Conservation (phyloP, 441 rosid genomes). For the Populus hybrid region DNA sequence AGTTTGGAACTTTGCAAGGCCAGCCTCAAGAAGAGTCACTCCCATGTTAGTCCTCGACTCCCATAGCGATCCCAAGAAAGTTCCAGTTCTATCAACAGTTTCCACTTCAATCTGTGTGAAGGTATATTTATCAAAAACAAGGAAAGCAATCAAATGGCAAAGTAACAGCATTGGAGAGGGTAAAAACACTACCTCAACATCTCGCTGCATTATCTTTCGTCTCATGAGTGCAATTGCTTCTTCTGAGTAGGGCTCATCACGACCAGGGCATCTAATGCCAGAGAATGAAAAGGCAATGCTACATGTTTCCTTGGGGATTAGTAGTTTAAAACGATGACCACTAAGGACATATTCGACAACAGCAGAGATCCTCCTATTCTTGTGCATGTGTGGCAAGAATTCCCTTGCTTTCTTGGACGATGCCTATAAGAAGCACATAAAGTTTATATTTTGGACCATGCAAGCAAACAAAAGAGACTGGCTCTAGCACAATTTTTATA, state of each 20-base stretch:
- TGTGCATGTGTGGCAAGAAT: slow-evolving; percentile 75
- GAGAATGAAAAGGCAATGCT: slow-evolving; percentile 96
- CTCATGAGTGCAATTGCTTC: slow-evolving; percentile 96
- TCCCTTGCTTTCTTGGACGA: slow-evolving; percentile 86
- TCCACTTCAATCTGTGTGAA: slow-evolving; percentile 77
- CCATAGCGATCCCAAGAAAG: slow-evolving; percentile 96
- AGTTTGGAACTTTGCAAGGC: slow-evolving; percentile 84
- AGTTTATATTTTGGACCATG: slow-evolving; percentile 2
- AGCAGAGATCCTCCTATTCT: slow-evolving; percentile 73
- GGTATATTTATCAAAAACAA: slow-evolving; percentile 7
- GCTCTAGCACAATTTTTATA: not conserved
- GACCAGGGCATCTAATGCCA: slow-evolving; percentile 98
- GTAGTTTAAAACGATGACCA: slow-evolving; percentile 93
- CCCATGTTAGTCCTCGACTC: slow-evolving; percentile 76
- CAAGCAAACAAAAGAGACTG: not conserved
- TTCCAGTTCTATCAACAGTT: slow-evolving; percentile 90
- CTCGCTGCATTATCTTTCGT: slow-evolving; percentile 92
- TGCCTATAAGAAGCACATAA: slow-evolving; percentile 42
- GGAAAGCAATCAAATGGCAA: slow-evolving; percentile 11
- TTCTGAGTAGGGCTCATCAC: slow-evolving; percentile 83
- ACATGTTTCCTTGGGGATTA: slow-evolving; percentile 92
- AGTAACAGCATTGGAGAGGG: not conserved
- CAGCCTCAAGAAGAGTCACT: slow-evolving; percentile 76
- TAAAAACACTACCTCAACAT: slow-evolving; percentile 66
- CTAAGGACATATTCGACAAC: slow-evolving; percentile 94